phyloP scores from a whole-genome alignment of 1,139 yeast genomes.

The Yarrowia galli region DNA sequence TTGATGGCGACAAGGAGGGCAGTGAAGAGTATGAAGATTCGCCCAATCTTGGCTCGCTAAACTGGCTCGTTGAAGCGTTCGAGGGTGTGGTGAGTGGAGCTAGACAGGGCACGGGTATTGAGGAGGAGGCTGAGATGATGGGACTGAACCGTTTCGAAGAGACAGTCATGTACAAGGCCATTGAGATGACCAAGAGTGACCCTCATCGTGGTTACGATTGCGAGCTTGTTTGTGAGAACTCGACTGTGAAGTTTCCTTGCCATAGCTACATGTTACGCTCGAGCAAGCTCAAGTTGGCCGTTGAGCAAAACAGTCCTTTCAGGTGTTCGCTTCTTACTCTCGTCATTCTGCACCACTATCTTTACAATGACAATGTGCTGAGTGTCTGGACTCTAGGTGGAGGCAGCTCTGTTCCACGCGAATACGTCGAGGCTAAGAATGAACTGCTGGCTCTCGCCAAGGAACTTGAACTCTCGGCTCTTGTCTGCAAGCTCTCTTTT shows the following conservation, averaged over 20 bases:
- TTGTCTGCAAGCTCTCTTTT: conserved; percentile 44
- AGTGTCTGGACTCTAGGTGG: conserved; percentile 53
- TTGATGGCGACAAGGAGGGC: conserved; percentile 1
- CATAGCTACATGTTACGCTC: conserved; percentile 33
- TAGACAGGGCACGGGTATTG: not conserved
- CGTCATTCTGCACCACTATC: conserved; percentile 53
- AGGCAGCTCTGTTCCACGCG: conserved; percentile 43
- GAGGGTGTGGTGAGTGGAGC: conserved; percentile 7
- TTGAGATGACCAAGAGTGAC: conserved; percentile 11
- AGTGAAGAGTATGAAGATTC: conserved; percentile 5
- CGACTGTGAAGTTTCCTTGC: conserved; percentile 16
- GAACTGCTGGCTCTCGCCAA: conserved; percentile 44
- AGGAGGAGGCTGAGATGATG: conserved; percentile 16
- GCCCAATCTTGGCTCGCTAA: conserved; percentile 8
- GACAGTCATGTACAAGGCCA: not conserved
- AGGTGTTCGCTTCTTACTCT: conserved; percentile 54
- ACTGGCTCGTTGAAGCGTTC: conserved; percentile 26
- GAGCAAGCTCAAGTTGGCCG: not conserved
- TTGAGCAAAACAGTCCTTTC: not conserved
- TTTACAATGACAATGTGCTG: conserved; percentile 58
- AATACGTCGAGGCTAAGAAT: conserved; percentile 45
- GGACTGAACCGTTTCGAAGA: conserved; percentile 15
- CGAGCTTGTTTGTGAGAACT: conserved; percentile 10
- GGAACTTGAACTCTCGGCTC: conserved; percentile 42
- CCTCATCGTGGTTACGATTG: conserved; percentile 14